Evolutionary conservation across 2,329 filamentous ascomycete species (phyloP).

Genomic region (Gremmenia infestans): DNA sequence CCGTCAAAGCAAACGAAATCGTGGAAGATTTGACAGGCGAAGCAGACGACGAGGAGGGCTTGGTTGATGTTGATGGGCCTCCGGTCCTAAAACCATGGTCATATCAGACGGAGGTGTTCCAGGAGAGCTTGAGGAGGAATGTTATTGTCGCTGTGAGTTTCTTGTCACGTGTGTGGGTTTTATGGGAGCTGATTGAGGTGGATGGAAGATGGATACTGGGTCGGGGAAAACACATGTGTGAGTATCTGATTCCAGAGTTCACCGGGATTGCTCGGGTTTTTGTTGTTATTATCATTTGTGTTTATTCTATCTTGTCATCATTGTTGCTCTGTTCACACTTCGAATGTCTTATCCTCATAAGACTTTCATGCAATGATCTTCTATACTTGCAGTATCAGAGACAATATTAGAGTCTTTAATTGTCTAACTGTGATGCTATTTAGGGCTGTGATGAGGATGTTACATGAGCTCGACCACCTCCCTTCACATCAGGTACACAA

Average conservation of each 20-base stretch:
- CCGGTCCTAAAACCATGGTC: conserved; percentile 22
- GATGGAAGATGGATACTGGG: conserved; percentile 68
- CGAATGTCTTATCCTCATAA: background rate
- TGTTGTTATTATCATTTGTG: too few species aligned
- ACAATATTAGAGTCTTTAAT: background rate
- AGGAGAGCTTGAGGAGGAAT: conserved; percentile 62
- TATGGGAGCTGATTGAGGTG: background rate
- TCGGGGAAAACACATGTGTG: conserved; percentile 77
- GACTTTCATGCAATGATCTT: too few species aligned
- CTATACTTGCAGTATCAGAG: too few species aligned
- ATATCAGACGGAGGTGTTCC: conserved; percentile 74
- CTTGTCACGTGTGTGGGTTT: background rate
- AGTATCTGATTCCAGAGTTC: conserved; percentile 26
- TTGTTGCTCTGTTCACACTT: background rate
- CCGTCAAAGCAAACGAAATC: conserved; percentile 1
- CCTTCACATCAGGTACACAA: conserved; percentile 14
- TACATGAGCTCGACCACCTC: conserved; percentile 22
- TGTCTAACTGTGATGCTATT: background rate
- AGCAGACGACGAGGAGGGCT: conserved; percentile 6
- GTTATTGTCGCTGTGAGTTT: conserved; percentile 61
- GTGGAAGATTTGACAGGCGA: conserved; percentile 10
- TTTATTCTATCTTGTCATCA: too few species aligned
- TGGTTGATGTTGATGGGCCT: conserved; percentile 3
- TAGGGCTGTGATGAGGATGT: conserved; percentile 25
- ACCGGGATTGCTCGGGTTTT: too few species aligned